Conservation (phyloP, 257 asterid genomes). For the Misopates orontium region DNA sequence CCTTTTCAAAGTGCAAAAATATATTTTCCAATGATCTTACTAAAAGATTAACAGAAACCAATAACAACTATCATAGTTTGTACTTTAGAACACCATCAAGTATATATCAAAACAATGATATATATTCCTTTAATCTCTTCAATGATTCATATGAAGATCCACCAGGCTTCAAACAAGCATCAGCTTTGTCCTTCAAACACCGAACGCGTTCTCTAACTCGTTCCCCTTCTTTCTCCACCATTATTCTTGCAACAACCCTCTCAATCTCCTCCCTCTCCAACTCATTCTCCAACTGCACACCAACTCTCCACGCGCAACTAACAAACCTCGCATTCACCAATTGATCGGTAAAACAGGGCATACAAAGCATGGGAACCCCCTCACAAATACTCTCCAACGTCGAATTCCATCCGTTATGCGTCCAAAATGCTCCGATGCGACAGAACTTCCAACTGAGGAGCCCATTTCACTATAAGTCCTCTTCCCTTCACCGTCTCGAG, state of each 20-base stretch:
- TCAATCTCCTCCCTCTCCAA: neutral
- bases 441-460: neutral
- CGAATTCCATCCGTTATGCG: neutral
- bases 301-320: neutral
- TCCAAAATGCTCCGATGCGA: neutral
- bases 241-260: neutral
- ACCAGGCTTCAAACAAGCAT: neutral
- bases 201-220: neutral
- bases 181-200: neutral
- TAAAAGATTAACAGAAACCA: too few species aligned
- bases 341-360: neutral
- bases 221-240: neutral
- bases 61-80: too few species aligned
- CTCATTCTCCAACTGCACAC: neutral
- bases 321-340: neutral
- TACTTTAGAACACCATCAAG: too few species aligned
- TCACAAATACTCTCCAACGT: constrained; percentile 2
- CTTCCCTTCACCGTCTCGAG: constrained; percentile 4
- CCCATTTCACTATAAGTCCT: neutral
- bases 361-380: neutral
- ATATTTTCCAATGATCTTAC: too few species aligned
- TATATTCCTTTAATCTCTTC: too few species aligned
- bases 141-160: neutral
- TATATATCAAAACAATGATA: too few species aligned
- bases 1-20: too few species aligned